Conservation (phyloP, 2,329 filamentous ascomycete species). For the Talaromyces atroroseus region DNA sequence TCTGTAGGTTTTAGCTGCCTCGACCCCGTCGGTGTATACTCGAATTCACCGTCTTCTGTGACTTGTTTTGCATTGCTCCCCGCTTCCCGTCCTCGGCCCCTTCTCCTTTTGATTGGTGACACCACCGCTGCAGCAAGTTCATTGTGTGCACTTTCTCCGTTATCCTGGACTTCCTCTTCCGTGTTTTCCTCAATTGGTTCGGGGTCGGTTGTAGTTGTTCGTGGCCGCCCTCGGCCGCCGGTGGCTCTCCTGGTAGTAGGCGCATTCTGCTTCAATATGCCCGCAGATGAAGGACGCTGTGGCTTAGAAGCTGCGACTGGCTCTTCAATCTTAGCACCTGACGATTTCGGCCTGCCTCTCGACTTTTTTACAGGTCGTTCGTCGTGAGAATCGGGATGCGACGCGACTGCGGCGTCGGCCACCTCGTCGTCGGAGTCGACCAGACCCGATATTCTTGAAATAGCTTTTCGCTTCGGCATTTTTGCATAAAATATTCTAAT, state of each 20-base stretch:
- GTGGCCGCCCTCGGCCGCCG: slow-evolving; percentile 27
- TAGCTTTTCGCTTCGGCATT: slow-evolving; percentile 39
- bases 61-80: slow-evolving; percentile 23
- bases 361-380: slow-evolving; percentile 34
- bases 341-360: slow-evolving; percentile 32
- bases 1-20: slow-evolving; percentile 19
- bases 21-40: slow-evolving; percentile 33
- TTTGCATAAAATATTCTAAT: neutral
- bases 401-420: slow-evolving; percentile 22
- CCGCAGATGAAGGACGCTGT: slow-evolving; percentile 19
- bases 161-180: slow-evolving; percentile 38
- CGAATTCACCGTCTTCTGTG: slow-evolving; percentile 35
- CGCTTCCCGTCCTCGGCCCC: slow-evolving; percentile 23
- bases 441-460: slow-evolving; percentile 41
- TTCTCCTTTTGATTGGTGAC: slow-evolving; percentile 17
- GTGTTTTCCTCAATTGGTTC: slow-evolving; percentile 32
- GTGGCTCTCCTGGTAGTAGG: slow-evolving; percentile 16
- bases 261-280: slow-evolving; percentile 17
- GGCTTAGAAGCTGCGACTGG: slow-evolving; percentile 25
- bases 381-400: slow-evolving; percentile 22
- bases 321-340: slow-evolving; percentile 44
- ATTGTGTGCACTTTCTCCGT: slow-evolving; percentile 30
- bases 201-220: slow-evolving; percentile 21
- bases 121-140: slow-evolving; percentile 24
- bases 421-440: slow-evolving; percentile 45